Evolutionary conservation across 2,329 filamentous ascomycete genomes (phyloP).

Genomic region (Pleomassaria siparia): DNA sequence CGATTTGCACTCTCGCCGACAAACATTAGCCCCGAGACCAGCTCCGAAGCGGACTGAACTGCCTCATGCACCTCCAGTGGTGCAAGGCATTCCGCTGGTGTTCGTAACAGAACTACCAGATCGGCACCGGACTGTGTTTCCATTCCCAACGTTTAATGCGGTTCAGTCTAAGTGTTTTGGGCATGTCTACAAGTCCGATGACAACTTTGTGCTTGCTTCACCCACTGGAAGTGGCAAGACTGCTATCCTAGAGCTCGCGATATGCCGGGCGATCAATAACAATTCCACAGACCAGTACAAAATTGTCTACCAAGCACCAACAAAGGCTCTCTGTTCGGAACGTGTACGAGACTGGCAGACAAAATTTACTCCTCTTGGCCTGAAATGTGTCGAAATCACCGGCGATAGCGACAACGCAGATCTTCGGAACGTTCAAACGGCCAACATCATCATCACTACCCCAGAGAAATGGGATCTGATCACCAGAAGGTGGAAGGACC

Average conservation of each 20-base stretch:
- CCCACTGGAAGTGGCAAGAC: constrained; percentile 89
- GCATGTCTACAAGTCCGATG: constrained; percentile 64
- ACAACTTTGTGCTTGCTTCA: constrained; percentile 78
- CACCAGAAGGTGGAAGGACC: constrained; percentile 83
- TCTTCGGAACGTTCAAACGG: constrained; percentile 68
- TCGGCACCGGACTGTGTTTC: constrained; percentile 68
- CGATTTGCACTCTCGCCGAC: background rate
- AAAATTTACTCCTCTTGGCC: constrained; percentile 69
- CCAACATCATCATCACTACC: constrained; percentile 82
- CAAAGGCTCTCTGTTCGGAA: constrained; percentile 80
- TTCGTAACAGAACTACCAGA: constrained; percentile 66
- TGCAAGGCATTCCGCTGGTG: constrained; percentile 63
- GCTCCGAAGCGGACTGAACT: constrained; percentile 6
- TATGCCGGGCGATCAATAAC: constrained; percentile 68
- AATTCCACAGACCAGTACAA: constrained; percentile 67
- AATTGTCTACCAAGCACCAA: constrained; percentile 82
- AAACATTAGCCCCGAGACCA: background rate
- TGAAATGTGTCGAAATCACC: constrained; percentile 76
- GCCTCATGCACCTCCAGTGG: constrained; percentile 42
- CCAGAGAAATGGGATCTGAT: constrained; percentile 93
- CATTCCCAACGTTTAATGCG: constrained; percentile 76
- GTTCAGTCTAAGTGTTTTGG: constrained; percentile 79
- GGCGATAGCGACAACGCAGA: constrained; percentile 74
- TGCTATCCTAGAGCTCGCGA: constrained; percentile 76
- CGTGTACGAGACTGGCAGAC: constrained; percentile 73